Percentiles rank a stretch among this genome's conserved stretches.
Conservation (phyloP, 306 rosid species). For the Vachellia pachyceras region DNA sequence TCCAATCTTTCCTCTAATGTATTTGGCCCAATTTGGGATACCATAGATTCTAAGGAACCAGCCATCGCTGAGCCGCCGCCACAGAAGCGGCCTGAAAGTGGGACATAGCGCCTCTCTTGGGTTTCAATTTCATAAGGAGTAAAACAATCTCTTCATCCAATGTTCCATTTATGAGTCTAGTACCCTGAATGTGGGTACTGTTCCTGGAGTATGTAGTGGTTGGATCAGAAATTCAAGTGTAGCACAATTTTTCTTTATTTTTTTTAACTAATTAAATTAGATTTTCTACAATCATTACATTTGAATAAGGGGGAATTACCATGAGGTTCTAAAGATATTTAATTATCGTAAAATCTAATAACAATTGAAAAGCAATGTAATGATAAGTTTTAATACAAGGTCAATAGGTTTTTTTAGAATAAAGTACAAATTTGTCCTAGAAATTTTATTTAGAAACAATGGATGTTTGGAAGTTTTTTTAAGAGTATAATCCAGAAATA, state of each 20-base stretch:
- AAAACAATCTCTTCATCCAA: neutral
- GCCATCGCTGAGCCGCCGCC: conserved; percentile 41
- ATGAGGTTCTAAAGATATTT: neutral
- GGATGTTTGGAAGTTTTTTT: too few species aligned
- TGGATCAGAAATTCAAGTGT: neutral
- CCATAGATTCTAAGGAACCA: conserved; percentile 53
- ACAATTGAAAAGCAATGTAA: too few species aligned
- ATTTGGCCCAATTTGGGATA: conserved; percentile 30
- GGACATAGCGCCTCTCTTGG: conserved; percentile 27
- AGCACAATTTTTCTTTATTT: conserved; percentile 34
- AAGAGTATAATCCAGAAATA: too few species aligned
- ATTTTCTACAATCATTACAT: neutral
- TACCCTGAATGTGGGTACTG: conserved; percentile 28
- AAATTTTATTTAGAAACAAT: too few species aligned
- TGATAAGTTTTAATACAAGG: too few species aligned
- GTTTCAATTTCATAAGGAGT: conserved; percentile 39
- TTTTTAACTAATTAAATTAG: conserved; percentile 26
- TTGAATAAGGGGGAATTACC: neutral
- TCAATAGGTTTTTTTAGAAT: too few species aligned
- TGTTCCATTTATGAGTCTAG: conserved; percentile 8
- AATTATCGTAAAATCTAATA: too few species aligned
- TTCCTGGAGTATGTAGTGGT: conserved; percentile 2
- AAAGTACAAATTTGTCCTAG: too few species aligned
- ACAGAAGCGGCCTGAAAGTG: conserved; percentile 57
- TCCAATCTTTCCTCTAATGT: conserved; percentile 17